phyloP scores from a whole-genome alignment of 2,329 filamentous ascomycete species.

The Fusarium sp. region DNA sequence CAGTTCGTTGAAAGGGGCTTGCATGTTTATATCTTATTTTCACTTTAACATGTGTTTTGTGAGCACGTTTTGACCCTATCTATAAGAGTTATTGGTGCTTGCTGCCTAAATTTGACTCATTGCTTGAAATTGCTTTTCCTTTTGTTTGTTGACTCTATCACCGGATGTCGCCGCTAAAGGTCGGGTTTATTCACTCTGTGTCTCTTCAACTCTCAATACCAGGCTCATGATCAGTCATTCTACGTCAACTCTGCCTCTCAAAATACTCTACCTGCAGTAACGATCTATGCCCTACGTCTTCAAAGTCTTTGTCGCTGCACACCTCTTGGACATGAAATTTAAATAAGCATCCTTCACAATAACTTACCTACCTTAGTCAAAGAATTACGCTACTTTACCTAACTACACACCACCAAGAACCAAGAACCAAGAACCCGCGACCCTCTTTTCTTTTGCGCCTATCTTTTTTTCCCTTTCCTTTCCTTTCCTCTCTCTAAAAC shows the following conservation, averaged over 20 bases:
- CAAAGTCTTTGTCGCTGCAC: constrained; percentile 7
- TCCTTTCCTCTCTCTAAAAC: not conserved
- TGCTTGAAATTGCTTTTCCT: not conserved
- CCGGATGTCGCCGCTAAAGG: constrained; percentile 20
- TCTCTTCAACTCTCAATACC: not conserved
- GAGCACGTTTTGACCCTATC: not conserved
- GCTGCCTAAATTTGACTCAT: constrained; percentile 20
- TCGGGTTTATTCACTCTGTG: constrained; percentile 18
- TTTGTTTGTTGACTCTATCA: constrained; percentile 14
- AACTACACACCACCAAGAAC: constrained; percentile 18
- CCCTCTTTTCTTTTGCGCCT: constrained; percentile 26
- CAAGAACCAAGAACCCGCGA: constrained; percentile 12
- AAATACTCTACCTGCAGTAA: not conserved
- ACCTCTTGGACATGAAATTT: constrained; percentile 1
- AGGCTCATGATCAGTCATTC: not conserved
- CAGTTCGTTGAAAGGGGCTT: not conserved
- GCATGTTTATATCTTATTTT: not conserved
- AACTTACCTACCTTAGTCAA: too few relatives aligned
- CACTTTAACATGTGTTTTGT: not conserved
- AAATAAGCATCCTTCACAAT: constrained; percentile 5
- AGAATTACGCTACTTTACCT: not conserved
- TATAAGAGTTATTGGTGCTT: not conserved
- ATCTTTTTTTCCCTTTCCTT: not conserved
- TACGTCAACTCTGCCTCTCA: not conserved
- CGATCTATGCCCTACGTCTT: not conserved